Evolutionary conservation across 1,139 yeast species (phyloP).

Genomic region (Sugiyamaella xylanicola): DNA sequence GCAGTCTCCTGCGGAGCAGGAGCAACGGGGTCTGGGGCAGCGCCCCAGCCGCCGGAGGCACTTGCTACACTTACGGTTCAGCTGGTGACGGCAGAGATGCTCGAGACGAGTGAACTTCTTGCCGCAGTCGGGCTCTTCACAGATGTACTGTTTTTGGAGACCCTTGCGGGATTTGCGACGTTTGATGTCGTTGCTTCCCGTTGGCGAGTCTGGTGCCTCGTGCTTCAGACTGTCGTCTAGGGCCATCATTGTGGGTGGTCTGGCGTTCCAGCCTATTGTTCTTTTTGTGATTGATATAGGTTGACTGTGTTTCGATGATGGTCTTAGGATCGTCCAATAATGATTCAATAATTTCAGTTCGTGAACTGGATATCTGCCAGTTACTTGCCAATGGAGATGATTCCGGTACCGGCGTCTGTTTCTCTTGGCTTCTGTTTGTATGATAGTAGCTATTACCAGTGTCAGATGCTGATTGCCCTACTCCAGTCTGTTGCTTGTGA

Average conservation of each 20-base stretch:
- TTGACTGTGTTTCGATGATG: too few relatives aligned
- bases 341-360: too few relatives aligned
- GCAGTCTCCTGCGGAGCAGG: not conserved
- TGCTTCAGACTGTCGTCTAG: slow-evolving; percentile 8
- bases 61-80: slow-evolving; percentile 39
- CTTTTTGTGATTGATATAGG: too few relatives aligned
- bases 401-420: too few relatives aligned
- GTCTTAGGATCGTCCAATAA: too few relatives aligned
- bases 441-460: too few relatives aligned
- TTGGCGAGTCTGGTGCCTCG: slow-evolving; percentile 11
- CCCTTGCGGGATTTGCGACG: slow-evolving; percentile 39
- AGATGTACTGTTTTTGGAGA: slow-evolving; percentile 42
- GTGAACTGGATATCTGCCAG: too few relatives aligned
- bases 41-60: not conserved
- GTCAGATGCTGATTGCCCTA: too few relatives aligned
- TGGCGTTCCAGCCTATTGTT: not conserved
- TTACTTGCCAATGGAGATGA: too few relatives aligned
- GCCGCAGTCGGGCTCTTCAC: slow-evolving; percentile 59
- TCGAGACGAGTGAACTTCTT: slow-evolving; percentile 60
- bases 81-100: slow-evolving; percentile 46
- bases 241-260: slow-evolving; percentile 7
- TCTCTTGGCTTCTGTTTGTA: too few relatives aligned
- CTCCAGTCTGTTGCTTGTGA: too few relatives aligned
- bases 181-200: slow-evolving; percentile 18
- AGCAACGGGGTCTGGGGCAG: not conserved